phyloP scores from a whole-genome alignment of 805 yeast species.

The Suhomyces sp. region DNA sequence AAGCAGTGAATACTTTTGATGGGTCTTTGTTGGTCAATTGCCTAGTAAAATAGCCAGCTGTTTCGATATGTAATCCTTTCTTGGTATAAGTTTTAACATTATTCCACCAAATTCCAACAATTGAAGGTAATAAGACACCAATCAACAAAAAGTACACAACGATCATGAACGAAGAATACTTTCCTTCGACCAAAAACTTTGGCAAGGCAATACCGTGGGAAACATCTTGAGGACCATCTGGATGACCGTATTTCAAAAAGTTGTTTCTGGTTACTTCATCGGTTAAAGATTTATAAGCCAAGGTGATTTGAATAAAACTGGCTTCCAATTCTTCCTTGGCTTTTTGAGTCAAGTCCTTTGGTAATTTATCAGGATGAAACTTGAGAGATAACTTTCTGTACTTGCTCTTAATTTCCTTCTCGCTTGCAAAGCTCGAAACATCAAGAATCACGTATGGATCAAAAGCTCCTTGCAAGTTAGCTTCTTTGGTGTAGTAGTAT shows the following conservation, averaged over 20 bases:
- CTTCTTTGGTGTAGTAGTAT: constrained; percentile 39
- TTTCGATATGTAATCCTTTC: constrained; percentile 74
- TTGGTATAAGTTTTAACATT: constrained; percentile 76
- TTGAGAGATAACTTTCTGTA: constrained; percentile 85
- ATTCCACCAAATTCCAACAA: constrained; percentile 90
- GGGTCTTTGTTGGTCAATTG: constrained; percentile 72
- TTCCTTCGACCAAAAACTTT: constrained; percentile 80
- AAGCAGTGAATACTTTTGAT: constrained; percentile 57
- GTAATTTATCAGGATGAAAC: constrained; percentile 91
- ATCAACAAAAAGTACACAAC: constrained; percentile 64
- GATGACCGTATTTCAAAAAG: constrained; percentile 87
- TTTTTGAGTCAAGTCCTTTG: constrained; percentile 56
- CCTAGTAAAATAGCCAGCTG: constrained; percentile 79
- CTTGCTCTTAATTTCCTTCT: constrained; percentile 72
- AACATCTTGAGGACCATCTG: constrained; percentile 93
- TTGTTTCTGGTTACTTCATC: constrained; percentile 84
- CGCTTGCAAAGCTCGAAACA: constrained; percentile 62
- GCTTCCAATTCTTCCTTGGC: constrained; percentile 64
- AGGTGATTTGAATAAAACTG: constrained; percentile 73
- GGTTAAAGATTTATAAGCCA: constrained; percentile 93
- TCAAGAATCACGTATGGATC: constrained; percentile 92
- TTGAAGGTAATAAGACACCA: constrained; percentile 73
- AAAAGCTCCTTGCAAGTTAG: constrained; percentile 52
- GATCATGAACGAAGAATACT: constrained; percentile 63
- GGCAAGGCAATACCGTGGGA: constrained; percentile 96